Evolutionary conservation across 148 eudicot species (phyloP).

Genomic region (Nyssa sinensis): DNA sequence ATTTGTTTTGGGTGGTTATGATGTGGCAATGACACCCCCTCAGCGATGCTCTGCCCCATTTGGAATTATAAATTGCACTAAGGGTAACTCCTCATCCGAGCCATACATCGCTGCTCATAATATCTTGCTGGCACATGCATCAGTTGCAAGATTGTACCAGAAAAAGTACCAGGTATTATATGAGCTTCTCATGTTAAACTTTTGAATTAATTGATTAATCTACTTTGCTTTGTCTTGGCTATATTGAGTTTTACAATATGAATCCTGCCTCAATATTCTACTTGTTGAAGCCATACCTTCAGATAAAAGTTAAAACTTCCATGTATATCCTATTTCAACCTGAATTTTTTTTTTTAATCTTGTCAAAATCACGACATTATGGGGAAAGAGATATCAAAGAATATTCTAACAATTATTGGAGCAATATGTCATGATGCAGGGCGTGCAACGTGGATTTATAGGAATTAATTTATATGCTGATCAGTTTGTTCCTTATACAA

Average conservation of each 20-base stretch:
- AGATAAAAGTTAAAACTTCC: not conserved
- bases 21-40: constrained; percentile 34
- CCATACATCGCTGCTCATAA: constrained; percentile 53
- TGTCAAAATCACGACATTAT: not conserved
- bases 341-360: not conserved
- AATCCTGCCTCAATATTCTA: not conserved
- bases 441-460: constrained; percentile 47
- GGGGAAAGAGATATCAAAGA: not conserved
- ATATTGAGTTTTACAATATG: too few species aligned
- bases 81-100: constrained; percentile 51
- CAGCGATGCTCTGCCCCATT: constrained; percentile 38
- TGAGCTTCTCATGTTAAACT: not conserved
- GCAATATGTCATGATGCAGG: constrained; percentile 27
- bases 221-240: not conserved
- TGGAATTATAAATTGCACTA: constrained; percentile 30
- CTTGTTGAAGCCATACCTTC: not conserved
- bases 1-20: constrained; percentile 37
- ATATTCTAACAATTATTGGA: not conserved
- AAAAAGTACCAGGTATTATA: constrained; percentile 52
- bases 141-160: constrained; percentile 41
- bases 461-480: constrained; percentile 45
- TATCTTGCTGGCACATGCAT: constrained; percentile 57
- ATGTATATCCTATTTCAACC: not conserved
- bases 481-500: constrained; percentile 33
- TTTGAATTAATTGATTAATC: not conserved